Evolutionary conservation across 2,329 filamentous ascomycete species (phyloP), one percentile per base, ranked within the genome.

Genomic region (Ceratocystis variospora): DNA sequence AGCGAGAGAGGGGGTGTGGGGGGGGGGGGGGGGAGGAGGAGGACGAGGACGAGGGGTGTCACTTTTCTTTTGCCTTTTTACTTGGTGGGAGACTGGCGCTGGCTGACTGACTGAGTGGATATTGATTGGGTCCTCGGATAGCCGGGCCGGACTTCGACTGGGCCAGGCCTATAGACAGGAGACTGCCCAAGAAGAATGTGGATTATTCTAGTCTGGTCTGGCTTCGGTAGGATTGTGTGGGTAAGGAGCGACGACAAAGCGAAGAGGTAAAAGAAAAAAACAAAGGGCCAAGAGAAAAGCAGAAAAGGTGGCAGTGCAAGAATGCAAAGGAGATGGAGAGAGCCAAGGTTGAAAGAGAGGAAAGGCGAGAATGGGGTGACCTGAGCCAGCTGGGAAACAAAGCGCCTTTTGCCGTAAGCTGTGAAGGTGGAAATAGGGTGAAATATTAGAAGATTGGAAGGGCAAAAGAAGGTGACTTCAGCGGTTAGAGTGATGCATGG

Each of bases 221-320:
- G 37, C 12, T 12, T 41, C 10, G 10, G 37, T 10, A 41, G 37
- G 37, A 41, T 15, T 41, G 37, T 12, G 37, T 41, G 37, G 4
- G 37, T 15, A 41, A 41, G 37, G 12, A 41, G 37, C 37, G 37
- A 41, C 37, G 37, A 12, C 10, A 41, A 41, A 12, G 12, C 37
- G 12, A 41, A 5, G 10, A 41, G 12, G 37, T 41, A 41, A 41
- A 41, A 41, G 37, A 41, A 31, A 59, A 59, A 59, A 59, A n/a
- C 25, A 59, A 31, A 37, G 19, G 8, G 55, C 15, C 55, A 59
- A 59, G 55, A 59, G 48, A 59, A 37, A 12, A 37, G 37, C 12
- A 15, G 37, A 19, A 59, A 59, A 59, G 25, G 55, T 33, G 55
- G 55, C 55, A 59, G 55, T 59, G 55, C 55, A 59, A 59, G 17